phyloP scores from a whole-genome alignment of 1,284 basidiomycete species.

The Ganoderma meredithae region DNA sequence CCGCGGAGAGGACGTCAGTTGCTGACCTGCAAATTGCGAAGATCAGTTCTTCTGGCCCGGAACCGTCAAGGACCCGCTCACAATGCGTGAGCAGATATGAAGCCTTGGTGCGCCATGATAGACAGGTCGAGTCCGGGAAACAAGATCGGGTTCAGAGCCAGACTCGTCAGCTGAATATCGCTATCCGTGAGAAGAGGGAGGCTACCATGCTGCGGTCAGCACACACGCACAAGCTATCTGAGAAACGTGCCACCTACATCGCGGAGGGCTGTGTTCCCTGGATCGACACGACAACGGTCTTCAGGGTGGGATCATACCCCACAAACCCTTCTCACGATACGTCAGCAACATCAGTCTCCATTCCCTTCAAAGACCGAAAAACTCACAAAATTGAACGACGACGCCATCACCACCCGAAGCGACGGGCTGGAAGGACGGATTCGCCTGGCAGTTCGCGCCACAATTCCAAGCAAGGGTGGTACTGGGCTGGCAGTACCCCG shows the following conservation, averaged over 20 bases:
- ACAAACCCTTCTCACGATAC: conserved; percentile 46
- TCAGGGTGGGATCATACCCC: conserved; percentile 29
- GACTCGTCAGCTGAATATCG: conserved; percentile 48
- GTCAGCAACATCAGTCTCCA: not conserved
- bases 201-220: conserved; percentile 40
- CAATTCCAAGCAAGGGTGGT: conserved; percentile 62
- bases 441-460: conserved; percentile 56
- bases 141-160: conserved; percentile 48
- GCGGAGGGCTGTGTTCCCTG: conserved; percentile 58
- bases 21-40: conserved; percentile 41
- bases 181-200: conserved; percentile 60
- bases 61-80: conserved; percentile 37
- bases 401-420: conserved; percentile 70
- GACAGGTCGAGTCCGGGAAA: conserved; percentile 63
- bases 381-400: conserved; percentile 55
- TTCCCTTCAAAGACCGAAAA: conserved; percentile 8
- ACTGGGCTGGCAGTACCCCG: conserved; percentile 59
- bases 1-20: conserved; percentile 44
- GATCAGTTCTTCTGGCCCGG: not conserved
- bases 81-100: conserved; percentile 59
- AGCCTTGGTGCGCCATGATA: conserved; percentile 65
- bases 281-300: conserved; percentile 40
- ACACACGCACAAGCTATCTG: not conserved
- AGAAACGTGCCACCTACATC: conserved; percentile 46
- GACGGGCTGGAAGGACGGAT: conserved; percentile 59